phyloP scores from a whole-genome alignment of 257 asterid genomes.

The Solanum pinnatisectum region DNA sequence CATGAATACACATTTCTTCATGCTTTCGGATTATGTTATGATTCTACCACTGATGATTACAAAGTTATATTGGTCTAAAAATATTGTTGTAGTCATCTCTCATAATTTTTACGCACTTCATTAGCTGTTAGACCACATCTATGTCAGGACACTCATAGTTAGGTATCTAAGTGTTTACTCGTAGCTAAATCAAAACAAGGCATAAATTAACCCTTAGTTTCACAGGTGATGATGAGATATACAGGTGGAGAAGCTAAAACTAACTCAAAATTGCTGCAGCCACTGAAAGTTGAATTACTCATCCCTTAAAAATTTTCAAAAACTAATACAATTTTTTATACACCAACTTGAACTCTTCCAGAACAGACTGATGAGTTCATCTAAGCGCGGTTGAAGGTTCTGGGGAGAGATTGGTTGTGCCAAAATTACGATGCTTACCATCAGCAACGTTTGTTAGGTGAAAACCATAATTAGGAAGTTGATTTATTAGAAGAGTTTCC shows the following conservation, averaged over 20 bases:
- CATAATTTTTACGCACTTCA: no score
- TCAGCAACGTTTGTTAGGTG: conserved; percentile 64
- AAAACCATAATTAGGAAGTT: conserved; percentile 64
- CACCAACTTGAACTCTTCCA: background rate
- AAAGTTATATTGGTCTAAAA: no score
- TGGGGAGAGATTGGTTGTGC: conserved; percentile 36
- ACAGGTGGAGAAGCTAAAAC: conserved; percentile 27
- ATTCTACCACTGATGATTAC: no score
- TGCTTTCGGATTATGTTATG: no score
- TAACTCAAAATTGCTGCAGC: conserved; percentile 42
- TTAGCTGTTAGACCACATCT: no score
- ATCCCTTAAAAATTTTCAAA: background rate
- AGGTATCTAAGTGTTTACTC: no score
- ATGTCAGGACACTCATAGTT: no score
- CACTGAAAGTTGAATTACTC: conserved; percentile 3
- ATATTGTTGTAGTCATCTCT: no score
- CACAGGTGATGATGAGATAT: background rate
- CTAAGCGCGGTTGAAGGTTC: conserved; percentile 39
- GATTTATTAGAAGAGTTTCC: conserved; percentile 89
- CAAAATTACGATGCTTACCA: conserved; percentile 84
- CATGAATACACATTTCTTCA: no score
- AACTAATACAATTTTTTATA: conserved; percentile 1
- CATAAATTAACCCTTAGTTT: background rate
- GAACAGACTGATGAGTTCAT: conserved; percentile 3
- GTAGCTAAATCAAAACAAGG: background rate